These are phyloP conservation scores for Acaromyces ingoldii DNA, from an alignment of 1,284 basidiomycete genomes.

Conservation along the genomic window DNA sequence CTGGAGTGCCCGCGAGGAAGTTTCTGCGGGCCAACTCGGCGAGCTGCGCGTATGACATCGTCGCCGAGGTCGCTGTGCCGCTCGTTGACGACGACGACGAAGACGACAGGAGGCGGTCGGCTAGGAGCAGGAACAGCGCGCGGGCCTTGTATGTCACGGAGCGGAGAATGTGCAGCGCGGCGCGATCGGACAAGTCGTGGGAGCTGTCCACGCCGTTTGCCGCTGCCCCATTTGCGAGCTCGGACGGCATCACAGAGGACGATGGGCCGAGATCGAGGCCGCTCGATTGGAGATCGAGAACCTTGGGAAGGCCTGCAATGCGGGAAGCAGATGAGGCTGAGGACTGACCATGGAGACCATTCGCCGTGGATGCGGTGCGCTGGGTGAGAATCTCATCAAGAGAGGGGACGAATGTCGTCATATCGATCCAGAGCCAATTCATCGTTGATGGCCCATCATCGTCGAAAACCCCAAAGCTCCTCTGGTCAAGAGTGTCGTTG, in stretches of 20 bases:
- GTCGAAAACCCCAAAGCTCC: too few species aligned
- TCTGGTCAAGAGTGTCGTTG: too few species aligned
- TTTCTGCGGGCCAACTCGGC: conserved; percentile 21
- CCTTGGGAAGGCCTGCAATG: too few species aligned
- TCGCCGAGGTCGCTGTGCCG: background rate
- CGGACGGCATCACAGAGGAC: too few species aligned
- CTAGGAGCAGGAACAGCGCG: conserved; percentile 30
- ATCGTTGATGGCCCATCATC: too few species aligned
- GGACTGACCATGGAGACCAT: background rate
- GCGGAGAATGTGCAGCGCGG: conserved; percentile 34
- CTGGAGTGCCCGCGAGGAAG: conserved; percentile 28
- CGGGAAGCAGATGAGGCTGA: background rate
- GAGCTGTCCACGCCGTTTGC: background rate
- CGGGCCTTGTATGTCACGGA: conserved; percentile 32
- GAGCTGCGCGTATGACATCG: conserved; percentile 20
- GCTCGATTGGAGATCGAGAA: background rate
- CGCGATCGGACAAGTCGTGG: conserved; percentile 14
- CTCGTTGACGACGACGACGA: background rate
- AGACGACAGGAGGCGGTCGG: conserved; percentile 11
- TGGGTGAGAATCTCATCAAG: conserved; percentile 8
- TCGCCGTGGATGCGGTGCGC: background rate
- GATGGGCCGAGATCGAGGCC: background rate
- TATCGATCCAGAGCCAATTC: conserved; percentile 10
- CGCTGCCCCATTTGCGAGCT: too few species aligned
- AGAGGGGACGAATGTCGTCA: conserved; percentile 5